phyloP scores from a whole-genome alignment of 108 stramenopile genomes.

The Phaeodactylum tricornutum region DNA sequence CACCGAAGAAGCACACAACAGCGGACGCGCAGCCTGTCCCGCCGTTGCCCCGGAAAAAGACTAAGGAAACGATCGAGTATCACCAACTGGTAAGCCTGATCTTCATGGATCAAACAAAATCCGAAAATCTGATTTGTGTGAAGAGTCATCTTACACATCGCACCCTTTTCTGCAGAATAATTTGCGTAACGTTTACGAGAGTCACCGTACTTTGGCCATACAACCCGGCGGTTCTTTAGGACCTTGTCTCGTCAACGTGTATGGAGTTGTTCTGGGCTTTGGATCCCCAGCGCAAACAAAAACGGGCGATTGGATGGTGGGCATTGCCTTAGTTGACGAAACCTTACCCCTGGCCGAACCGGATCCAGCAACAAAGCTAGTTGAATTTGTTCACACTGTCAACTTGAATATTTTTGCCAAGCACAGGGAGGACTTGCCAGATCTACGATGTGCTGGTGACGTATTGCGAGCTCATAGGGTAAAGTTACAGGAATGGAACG shows the following conservation, averaged over 20 bases:
- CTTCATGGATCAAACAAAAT: too few species aligned
- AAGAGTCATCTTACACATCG: too few species aligned
- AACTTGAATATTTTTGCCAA: constrained; percentile 51
- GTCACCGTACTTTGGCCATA: neutral
- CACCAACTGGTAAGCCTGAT: too few species aligned
- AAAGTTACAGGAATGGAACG: constrained; percentile 9
- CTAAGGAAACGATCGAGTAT: too few species aligned
- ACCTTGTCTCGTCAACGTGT: constrained; percentile 23
- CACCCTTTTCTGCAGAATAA: too few species aligned
- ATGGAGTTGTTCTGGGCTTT: constrained; percentile 51
- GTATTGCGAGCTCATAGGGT: constrained; percentile 37
- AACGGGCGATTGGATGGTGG: constrained; percentile 55
- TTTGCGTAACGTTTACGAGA: too few species aligned
- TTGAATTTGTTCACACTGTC: constrained; percentile 4
- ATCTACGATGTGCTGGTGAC: constrained; percentile 54
- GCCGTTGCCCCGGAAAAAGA: too few species aligned
- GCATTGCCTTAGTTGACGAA: constrained; percentile 54
- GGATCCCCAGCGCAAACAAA: constrained; percentile 37
- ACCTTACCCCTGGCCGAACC: constrained; percentile 16
- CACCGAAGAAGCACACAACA: too few species aligned
- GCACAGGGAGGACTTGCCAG: constrained; percentile 30
- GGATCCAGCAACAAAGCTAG: neutral
- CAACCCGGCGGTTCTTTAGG: neutral
- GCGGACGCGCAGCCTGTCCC: too few species aligned
- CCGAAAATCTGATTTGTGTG: too few species aligned